Evolutionary conservation across 768 basidiomycete species (phyloP).

Genomic region (Fistulinella prunicolor): DNA sequence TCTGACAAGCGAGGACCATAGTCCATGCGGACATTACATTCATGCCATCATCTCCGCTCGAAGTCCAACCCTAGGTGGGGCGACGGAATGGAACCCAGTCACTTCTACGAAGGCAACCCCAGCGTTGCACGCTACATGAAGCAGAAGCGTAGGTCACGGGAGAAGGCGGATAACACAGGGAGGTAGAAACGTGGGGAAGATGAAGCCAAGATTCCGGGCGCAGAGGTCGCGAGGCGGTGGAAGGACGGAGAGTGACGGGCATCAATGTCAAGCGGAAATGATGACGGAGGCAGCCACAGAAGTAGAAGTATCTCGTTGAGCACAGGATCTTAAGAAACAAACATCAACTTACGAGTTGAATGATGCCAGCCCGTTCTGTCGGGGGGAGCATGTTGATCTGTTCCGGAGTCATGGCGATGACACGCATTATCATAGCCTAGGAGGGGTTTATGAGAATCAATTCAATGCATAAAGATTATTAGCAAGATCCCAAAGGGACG

Average conservation of each 20-base stretch:
- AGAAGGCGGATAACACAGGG: conserved; percentile 10
- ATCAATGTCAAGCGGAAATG: conserved; percentile 28
- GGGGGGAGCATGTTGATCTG: conserved; percentile 77
- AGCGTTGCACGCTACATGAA: conserved; percentile 29
- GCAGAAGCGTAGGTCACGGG: conserved; percentile 12
- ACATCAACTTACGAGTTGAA: conserved; percentile 68
- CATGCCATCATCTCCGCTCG: conserved; percentile 7
- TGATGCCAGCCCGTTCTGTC: conserved; percentile 68
- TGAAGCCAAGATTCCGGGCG: conserved; percentile 1
- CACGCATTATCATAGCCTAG: conserved; percentile 73
- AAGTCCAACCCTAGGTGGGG: conserved; percentile 8
- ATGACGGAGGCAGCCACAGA: conserved; percentile 6
- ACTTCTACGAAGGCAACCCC: conserved; percentile 29
- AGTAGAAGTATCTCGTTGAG: conserved; percentile 13
- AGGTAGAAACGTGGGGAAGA: conserved; percentile 12
- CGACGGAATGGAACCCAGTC: conserved; percentile 2
- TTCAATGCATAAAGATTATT: conserved; percentile 1
- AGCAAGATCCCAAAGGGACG: not conserved
- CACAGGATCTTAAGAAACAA: not conserved
- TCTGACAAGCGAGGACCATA: not conserved
- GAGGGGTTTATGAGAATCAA: conserved; percentile 11
- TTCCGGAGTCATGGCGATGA: conserved; percentile 79
- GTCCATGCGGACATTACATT: not conserved
- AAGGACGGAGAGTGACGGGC: conserved; percentile 17
- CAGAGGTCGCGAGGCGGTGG: conserved; percentile 7